Evolutionary conservation across 345 rosid species (phyloP).

Genomic region (Turritis glabra): DNA sequence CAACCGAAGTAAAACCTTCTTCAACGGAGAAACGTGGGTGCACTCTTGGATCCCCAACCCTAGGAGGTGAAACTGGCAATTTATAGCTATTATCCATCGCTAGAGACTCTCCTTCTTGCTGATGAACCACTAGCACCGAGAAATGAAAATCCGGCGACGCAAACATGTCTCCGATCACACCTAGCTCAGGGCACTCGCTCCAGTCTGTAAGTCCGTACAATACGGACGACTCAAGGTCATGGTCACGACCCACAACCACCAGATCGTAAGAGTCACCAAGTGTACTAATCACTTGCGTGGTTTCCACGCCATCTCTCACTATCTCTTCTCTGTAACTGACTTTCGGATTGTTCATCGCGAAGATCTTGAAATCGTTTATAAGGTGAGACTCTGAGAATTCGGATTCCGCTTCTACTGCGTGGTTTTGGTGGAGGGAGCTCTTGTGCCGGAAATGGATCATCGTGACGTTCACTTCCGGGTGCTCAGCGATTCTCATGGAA

Average conservation of each 20-base stretch:
- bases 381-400: slow-evolving; percentile 14
- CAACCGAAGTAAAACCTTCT: slow-evolving; percentile 26
- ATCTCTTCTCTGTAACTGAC: slow-evolving; percentile 37
- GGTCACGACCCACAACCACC: slow-evolving; percentile 55
- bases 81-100: slow-evolving; percentile 26
- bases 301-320: slow-evolving; percentile 42
- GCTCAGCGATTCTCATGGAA: slow-evolving; percentile 38
- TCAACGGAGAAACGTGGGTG: slow-evolving; percentile 35
- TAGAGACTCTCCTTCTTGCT: slow-evolving; percentile 36
- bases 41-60: slow-evolving; percentile 9
- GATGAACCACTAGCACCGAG: slow-evolving; percentile 40
- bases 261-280: slow-evolving; percentile 44
- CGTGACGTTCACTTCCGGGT: slow-evolving; percentile 37
- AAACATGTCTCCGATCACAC: slow-evolving; percentile 43
- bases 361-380: slow-evolving; percentile 33
- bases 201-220: slow-evolving; percentile 38
- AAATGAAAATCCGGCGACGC: slow-evolving; percentile 42
- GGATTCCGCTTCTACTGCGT: background rate
- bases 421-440: background rate
- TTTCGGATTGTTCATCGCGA: slow-evolving; percentile 19
- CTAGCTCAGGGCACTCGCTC: slow-evolving; percentile 47
- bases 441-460: slow-evolving; percentile 39
- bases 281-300: slow-evolving; percentile 38
- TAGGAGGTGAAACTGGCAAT: slow-evolving; percentile 8
- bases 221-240: slow-evolving; percentile 35